phyloP scores from a whole-genome alignment of 257 asterid species.

The Ocimum tenuiflorum region DNA sequence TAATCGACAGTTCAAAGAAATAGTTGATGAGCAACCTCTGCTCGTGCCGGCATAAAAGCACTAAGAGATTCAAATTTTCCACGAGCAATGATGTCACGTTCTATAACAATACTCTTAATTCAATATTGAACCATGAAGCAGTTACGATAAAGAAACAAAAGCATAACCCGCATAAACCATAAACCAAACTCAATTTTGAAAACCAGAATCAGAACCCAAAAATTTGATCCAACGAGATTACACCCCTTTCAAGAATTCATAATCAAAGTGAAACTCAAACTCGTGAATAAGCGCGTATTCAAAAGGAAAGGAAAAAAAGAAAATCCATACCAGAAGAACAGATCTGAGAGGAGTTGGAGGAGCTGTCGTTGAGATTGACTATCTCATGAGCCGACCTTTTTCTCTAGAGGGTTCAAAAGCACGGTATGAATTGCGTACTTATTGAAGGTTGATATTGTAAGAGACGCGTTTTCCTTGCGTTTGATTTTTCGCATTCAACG shows the following conservation, averaged over 20 bases:
- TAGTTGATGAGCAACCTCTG: not conserved
- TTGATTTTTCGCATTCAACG: slow-evolving; percentile 17
- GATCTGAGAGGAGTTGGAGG: slow-evolving; percentile 16
- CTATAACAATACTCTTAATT: slow-evolving; percentile 12
- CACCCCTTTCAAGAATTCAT: not conserved
- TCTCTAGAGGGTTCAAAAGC: slow-evolving; percentile 14
- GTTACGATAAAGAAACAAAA: not conserved
- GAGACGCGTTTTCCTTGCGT: slow-evolving; percentile 12
- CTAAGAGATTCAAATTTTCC: not conserved
- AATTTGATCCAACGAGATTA: not conserved
- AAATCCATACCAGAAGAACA: slow-evolving; percentile 22
- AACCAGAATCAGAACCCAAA: not conserved
- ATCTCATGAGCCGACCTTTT: slow-evolving; percentile 11
- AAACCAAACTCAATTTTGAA: not conserved
- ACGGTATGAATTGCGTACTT: not conserved
- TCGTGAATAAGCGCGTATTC: not conserved
- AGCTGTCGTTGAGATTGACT: slow-evolving; percentile 8
- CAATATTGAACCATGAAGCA: not conserved
- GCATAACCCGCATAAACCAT: not conserved
- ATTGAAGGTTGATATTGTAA: not conserved
- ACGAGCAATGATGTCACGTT: not conserved
- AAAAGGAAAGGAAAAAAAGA: not conserved
- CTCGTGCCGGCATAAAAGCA: not conserved
- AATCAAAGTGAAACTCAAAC: slow-evolving; percentile 1
- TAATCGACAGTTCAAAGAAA: not conserved